These are phyloP conservation scores for Auricularia auricula-judae DNA, from an alignment of 768 basidiomycete species.

Conservation along the genomic window DNA sequence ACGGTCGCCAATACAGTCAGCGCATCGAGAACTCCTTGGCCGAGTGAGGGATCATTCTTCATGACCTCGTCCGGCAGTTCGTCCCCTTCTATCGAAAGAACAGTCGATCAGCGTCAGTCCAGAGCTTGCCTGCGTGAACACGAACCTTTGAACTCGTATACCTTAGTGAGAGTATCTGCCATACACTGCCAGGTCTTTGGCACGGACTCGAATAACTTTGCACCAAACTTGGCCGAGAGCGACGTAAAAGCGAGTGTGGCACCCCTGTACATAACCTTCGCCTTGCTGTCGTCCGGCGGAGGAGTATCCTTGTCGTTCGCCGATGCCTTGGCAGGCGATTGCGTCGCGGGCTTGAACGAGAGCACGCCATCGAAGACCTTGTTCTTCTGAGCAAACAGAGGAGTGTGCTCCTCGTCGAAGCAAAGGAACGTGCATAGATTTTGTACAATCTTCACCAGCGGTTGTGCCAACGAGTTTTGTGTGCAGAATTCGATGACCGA, in stretches of 20 bases:
- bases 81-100: slow-evolving; percentile 18
- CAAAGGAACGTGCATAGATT: slow-evolving; percentile 96
- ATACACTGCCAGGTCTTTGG: slow-evolving; percentile 83
- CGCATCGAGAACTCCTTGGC: slow-evolving; percentile 87
- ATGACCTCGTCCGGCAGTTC: slow-evolving; percentile 45
- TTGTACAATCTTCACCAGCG: slow-evolving; percentile 92
- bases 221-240: slow-evolving; percentile 67
- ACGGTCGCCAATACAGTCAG: slow-evolving; percentile 82
- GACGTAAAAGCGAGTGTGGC: slow-evolving; percentile 74
- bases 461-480: slow-evolving; percentile 57
- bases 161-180: neutral
- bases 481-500: slow-evolving; percentile 82
- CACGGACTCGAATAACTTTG: slow-evolving; percentile 59
- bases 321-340: slow-evolving; percentile 19
- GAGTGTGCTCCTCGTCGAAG: slow-evolving; percentile 80
- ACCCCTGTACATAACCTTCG: slow-evolving; percentile 71
- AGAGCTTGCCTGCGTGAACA: neutral
- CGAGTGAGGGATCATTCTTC: slow-evolving; percentile 46
- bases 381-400: slow-evolving; percentile 54
- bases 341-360: slow-evolving; percentile 42
- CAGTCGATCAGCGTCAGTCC: no score
- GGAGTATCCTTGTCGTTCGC: slow-evolving; percentile 9
- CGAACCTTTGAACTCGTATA: neutral
- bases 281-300: slow-evolving; percentile 46
- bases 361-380: slow-evolving; percentile 51